Evolutionary conservation across 768 basidiomycete genomes (phyloP).

Genomic region (Pulveroboletus sp.): DNA sequence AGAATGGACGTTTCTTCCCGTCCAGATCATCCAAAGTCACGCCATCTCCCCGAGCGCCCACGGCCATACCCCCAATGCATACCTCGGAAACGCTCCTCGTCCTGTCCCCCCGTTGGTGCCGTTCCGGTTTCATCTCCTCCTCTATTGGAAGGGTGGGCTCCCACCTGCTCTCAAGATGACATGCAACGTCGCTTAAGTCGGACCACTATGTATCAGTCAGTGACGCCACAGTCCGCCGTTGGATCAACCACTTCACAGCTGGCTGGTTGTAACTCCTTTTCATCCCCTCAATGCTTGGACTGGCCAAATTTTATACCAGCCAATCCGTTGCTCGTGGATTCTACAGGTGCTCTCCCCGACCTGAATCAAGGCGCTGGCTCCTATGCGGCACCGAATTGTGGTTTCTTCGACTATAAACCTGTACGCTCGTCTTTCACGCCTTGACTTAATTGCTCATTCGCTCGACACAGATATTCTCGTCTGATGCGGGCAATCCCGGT

Average conservation of each 20-base stretch:
- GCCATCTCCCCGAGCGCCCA: constrained; percentile 14
- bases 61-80: constrained; percentile 21
- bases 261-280: background rate
- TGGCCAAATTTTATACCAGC: constrained; percentile 15
- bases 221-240: constrained; percentile 5
- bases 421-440: constrained; percentile 6
- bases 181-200: constrained; percentile 33
- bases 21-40: background rate
- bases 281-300: background rate
- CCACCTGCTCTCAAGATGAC: constrained; percentile 29
- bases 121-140: constrained; percentile 22
- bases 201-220: constrained; percentile 33
- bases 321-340: constrained; percentile 2
- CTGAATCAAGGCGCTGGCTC: constrained; percentile 1
- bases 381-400: background rate
- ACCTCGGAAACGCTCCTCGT: constrained; percentile 35
- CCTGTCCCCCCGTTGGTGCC: constrained; percentile 38
- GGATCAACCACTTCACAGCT: constrained; percentile 4
- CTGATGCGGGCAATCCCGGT: background rate
- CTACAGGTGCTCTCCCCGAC: background rate
- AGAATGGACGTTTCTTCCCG: background rate
- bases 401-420: constrained; percentile 11
- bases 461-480: background rate
- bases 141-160: constrained; percentile 16
- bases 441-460: background rate